Evolutionary conservation across 345 rosid species (phyloP).

Genomic region (Jatropha curcas): DNA sequence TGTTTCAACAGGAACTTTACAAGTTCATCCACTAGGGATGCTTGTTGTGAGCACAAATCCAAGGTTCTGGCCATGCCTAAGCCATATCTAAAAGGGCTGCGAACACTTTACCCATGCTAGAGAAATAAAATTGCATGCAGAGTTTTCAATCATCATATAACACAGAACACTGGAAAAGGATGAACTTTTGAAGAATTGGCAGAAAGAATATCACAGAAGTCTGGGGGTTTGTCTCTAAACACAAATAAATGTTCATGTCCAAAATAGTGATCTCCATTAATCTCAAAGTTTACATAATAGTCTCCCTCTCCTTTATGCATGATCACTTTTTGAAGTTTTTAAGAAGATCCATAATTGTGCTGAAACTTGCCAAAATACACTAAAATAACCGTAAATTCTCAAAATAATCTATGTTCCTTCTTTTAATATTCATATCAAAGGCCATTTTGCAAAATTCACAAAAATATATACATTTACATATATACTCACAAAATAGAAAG

Average conservation of each 20-base stretch:
- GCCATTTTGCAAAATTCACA: background rate
- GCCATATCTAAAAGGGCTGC: background rate
- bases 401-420: background rate
- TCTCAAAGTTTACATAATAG: background rate
- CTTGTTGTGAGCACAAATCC: background rate
- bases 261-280: background rate
- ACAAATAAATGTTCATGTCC: background rate
- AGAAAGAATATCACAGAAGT: background rate
- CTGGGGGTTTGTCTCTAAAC: background rate
- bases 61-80: background rate
- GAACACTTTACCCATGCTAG: background rate
- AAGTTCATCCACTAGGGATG: background rate
- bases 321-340: background rate
- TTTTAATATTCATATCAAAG: background rate
- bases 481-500: background rate
- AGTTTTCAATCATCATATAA: background rate
- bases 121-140: slow-evolving; percentile 3
- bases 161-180: background rate
- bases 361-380: background rate
- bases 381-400: background rate
- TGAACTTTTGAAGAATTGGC: background rate
- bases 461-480: no score
- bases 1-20: background rate
- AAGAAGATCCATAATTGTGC: background rate
- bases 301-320: background rate